Base-by-base conservation (phyloP, 2,329 filamentous ascomycete species). In the Anisogramma anomala region DNA sequence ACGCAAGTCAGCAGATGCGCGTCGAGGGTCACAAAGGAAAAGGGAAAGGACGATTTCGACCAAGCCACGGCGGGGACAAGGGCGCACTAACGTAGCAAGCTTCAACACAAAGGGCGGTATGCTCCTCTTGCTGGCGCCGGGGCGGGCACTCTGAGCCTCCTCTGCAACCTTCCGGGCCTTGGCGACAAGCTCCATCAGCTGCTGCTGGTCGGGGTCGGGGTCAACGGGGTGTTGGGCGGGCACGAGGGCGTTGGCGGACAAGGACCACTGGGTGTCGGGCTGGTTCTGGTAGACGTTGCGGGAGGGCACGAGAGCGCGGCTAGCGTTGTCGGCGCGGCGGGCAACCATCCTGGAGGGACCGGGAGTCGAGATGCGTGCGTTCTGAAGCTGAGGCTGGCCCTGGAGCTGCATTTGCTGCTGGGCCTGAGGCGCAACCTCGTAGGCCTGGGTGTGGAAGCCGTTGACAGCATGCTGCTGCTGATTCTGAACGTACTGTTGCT, bases 41-140 rank as follows among this genome's bases (percentile, higher is more conserved):
- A 9, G 37, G 39, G 33, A 34, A 19, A 15, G 41, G n/a, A 25
- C 34, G 3, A 42, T 33, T 39, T 25, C 14, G 31, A n/a, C n/a
- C n/a, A n/a, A n/a, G n/a, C n/a, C n/a, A n/a, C n/a, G 3, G 6
- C 7, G 3, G 15, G 20, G 22, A 3, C 3, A 7, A 23, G 30
- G 42, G 32, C 38, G 43, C 7, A 55, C 75, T 65, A 67, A 93
- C 89, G 89, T 96, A 77, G 87, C 94, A 41, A 98, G 65, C 58
- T 98, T 98, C 61, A 95, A 88, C 32, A 98, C 88, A 67, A 98
- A 98, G 0, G 91, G 89, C 1, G 91, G 89, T 9, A 98, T 96
- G 6, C 37, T 43, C 30, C 41, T 38, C 31, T 46, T 46, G 30
- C 33, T 38, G 3, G 41, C 33, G 1, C 44, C 44, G 6, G 41